Evolutionary conservation across 768 basidiomycete genomes (phyloP).

Genomic region (Roridomyces roridus): DNA sequence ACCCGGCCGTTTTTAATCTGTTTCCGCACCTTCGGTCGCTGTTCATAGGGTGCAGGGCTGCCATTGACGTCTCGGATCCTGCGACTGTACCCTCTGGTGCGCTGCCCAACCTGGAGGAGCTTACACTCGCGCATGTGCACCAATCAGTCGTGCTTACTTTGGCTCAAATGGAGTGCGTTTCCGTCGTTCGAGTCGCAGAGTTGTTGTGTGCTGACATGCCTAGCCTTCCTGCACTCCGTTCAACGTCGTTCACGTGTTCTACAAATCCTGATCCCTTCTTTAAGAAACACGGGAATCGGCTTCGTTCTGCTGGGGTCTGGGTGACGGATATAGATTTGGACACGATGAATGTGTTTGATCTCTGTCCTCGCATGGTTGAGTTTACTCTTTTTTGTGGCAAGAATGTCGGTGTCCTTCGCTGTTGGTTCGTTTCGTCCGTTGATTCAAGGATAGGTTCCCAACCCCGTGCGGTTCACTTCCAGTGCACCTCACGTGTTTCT

Average conservation of each 20-base stretch:
- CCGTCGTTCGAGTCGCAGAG: too few species aligned
- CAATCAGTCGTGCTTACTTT: not conserved
- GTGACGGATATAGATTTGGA: not conserved
- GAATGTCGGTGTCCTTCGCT: not conserved
- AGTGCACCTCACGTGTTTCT: not conserved
- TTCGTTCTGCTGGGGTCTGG: not conserved
- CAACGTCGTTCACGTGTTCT: not conserved
- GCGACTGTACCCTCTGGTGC: not conserved
- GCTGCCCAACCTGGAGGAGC: constrained; percentile 7
- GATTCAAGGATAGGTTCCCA: not conserved
- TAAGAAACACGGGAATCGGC: constrained; percentile 14
- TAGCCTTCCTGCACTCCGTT: constrained; percentile 6
- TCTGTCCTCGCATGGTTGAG: constrained; percentile 7
- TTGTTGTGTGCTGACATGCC: not conserved
- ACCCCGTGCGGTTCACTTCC: not conserved
- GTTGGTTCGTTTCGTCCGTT: not conserved
- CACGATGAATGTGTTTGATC: not conserved
- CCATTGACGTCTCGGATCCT: not conserved
- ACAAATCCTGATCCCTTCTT: not conserved
- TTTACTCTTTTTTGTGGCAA: constrained; percentile 8
- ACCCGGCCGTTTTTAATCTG: constrained; percentile 2
- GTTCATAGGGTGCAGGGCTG: not conserved
- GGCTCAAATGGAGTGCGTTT: constrained; percentile 12
- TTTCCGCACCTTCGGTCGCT: constrained; percentile 7
- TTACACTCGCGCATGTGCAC: not conserved